Evolutionary conservation across 1,139 yeast species (phyloP).

Genomic region (Taphrina populina): DNA sequence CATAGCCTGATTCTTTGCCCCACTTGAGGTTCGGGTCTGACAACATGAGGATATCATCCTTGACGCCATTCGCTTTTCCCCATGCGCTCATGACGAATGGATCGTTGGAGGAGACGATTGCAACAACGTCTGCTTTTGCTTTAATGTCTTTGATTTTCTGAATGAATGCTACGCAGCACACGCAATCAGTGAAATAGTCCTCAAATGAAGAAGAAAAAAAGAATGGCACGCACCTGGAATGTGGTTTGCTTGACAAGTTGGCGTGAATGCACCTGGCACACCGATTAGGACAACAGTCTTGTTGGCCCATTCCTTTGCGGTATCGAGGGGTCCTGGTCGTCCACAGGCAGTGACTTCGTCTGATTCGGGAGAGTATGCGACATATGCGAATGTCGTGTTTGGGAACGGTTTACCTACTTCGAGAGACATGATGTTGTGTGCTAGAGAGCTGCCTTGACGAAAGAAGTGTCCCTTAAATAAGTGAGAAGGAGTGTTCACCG

Average conservation of each 20-base stretch:
- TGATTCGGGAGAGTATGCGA: constrained; percentile 55
- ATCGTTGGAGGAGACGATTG: constrained; percentile 75
- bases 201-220: too few species aligned
- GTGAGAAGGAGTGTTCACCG: too few species aligned
- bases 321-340: constrained; percentile 54
- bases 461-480: too few species aligned
- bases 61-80: constrained; percentile 45
- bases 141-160: constrained; percentile 51
- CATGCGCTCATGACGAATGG: constrained; percentile 68
- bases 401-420: constrained; percentile 50
- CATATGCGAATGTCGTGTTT: constrained; percentile 55
- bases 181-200: background rate
- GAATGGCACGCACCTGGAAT: constrained; percentile 55
- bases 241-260: constrained; percentile 79
- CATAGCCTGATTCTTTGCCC: constrained; percentile 56
- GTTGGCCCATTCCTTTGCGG: constrained; percentile 51
- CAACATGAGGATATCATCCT: constrained; percentile 43
- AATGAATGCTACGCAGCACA: background rate
- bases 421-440: constrained; percentile 9
- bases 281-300: constrained; percentile 68
- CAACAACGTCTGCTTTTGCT: constrained; percentile 65
- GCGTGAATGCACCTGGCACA: constrained; percentile 87
- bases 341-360: constrained; percentile 55
- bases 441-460: too few species aligned
- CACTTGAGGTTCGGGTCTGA: constrained; percentile 41